Evolutionary conservation across 2,329 filamentous ascomycete genomes (phyloP), one percentile per base, ranked within the genome.

Genomic region (Microsporum audouinii): DNA sequence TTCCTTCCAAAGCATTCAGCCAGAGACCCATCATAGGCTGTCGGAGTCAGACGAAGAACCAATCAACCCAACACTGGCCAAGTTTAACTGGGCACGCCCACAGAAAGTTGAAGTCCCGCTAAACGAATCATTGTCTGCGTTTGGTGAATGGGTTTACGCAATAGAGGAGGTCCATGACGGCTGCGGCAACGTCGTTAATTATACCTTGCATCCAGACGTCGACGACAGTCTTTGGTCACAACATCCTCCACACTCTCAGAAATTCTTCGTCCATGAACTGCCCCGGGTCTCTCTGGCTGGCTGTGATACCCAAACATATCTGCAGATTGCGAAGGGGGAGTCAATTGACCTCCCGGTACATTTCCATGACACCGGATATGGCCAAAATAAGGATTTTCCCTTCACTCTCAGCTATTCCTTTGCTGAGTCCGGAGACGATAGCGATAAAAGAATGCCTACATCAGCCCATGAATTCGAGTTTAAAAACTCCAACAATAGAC

Each of bases 161-260:
- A 85, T 99, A 59, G 89, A 96, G 66, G 89, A 96, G 72, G 89
- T 99, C 6, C 85, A 89, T 63, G 94, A 99, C 76, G 92, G 85
- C 1, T 88, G 91, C 66, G 91, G 91, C 55, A 99, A 99, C 68
- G 77, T 87, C 41, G 86, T 91, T 62, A 88, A 85, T 65, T 99
- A 96, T 70, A 62, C 59, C 14, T 14, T 38, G 29, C 34, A 60
- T 14, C 23, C 81, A 12, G 88, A 94, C 47, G 88, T 94, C n/a
- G 77, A 80, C 39, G 85, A 89, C 17, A 75, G 73, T 51, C 77
- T 78, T 57, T 84, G 82, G 64, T 77, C 80, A 2, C 86, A 84
- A 68, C 75, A 79, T 1, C 80, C 82, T 63, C 78, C 85, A 57
- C 79, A 95, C 23, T 84, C 86, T 65, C 89, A 95, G 68, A 82